Conservation (phyloP, 1,139 yeast genomes). For the Geotrichum candidum region DNA sequence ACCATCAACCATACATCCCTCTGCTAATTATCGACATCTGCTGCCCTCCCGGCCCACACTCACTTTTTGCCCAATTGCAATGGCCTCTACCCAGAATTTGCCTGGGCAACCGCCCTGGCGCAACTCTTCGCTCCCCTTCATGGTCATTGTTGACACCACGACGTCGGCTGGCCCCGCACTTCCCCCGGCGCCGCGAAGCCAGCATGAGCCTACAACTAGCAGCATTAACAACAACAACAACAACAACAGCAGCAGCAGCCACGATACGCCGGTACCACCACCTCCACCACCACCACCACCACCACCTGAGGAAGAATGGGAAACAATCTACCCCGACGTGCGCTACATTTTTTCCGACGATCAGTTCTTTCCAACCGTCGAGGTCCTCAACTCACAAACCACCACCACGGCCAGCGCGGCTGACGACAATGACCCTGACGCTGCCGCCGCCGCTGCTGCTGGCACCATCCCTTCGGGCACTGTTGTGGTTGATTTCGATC, state of each 20-base stretch:
- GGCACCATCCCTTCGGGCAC: slow-evolving; percentile 30
- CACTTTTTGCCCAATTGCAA: background rate
- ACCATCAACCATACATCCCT: too few species aligned
- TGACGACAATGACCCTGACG: too few species aligned
- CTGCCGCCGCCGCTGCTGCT: background rate
- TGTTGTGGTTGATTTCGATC: slow-evolving; percentile 36
- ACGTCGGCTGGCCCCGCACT: slow-evolving; percentile 13
- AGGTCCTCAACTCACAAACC: slow-evolving; percentile 27
- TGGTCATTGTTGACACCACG: slow-evolving; percentile 25
- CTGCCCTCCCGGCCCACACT: background rate
- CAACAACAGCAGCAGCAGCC: background rate
- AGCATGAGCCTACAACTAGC: background rate
- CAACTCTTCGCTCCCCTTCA: slow-evolving; percentile 25
- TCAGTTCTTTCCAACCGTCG: slow-evolving; percentile 34
- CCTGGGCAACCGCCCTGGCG: slow-evolving; percentile 17
- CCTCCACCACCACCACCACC: background rate
- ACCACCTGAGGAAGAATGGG: background rate
- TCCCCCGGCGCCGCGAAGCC: slow-evolving; percentile 1
- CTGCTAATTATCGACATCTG: too few species aligned
- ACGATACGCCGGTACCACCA: background rate
- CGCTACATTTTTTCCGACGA: slow-evolving; percentile 38
- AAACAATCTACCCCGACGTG: slow-evolving; percentile 34
- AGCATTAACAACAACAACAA: too few species aligned
- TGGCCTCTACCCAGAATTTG: background rate
- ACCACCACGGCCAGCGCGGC: background rate